phyloP scores from a whole-genome alignment of 345 rosid species.

The Citrus trifoliata region DNA sequence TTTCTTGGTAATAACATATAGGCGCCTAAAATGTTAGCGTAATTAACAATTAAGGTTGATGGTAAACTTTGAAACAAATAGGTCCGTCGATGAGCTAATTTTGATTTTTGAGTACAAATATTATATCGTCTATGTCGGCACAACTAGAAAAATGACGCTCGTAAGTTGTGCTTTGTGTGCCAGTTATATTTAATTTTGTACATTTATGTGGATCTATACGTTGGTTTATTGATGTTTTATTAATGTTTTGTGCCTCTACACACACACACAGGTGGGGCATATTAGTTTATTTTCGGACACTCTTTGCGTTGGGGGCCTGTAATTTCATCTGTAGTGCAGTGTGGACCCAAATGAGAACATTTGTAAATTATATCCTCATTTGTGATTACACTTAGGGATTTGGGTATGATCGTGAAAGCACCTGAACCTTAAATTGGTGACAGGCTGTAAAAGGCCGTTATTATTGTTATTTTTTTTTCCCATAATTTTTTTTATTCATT shows the following conservation, averaged over 20 bases:
- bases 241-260: no score
- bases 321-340: no score
- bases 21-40: background rate
- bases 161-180: no score
- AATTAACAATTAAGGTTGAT: background rate
- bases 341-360: background rate
- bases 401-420: background rate
- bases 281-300: no score
- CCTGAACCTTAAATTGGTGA: background rate
- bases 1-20: background rate
- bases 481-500: background rate
- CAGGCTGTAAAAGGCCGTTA: conserved; percentile 18
- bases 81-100: background rate
- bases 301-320: no score
- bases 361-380: background rate
- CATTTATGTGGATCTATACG: no score
- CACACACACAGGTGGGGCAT: no score
- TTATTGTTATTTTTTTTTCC: conserved; percentile 1
- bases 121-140: no score
- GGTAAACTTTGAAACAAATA: background rate
- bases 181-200: no score
- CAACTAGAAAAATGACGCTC: no score
- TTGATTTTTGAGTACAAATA: no score
- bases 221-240: no score
- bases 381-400: background rate